Evolutionary conservation across 208 protist species (phyloP), one percentile per base, ranked within the genome.

Genomic region (Crithidia fasciculata): DNA sequence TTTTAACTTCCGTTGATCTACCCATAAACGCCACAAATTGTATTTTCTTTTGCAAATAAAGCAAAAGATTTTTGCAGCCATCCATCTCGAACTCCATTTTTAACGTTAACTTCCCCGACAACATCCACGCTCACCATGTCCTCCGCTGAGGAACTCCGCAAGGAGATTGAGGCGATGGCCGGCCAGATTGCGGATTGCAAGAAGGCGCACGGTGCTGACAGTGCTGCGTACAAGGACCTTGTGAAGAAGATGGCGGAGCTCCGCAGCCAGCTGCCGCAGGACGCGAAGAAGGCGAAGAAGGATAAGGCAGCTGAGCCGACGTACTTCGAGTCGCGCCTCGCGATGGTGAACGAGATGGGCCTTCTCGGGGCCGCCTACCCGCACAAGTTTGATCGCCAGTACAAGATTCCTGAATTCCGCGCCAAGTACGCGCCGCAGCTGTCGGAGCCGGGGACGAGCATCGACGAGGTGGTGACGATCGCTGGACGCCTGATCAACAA

Each of bases 361-460:
- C 75, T 91, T 6, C 69, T 95, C 18, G 89, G 86, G n/a, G 91
- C 97, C 36, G 91, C 97, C 15, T 99, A 99, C 77, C 98, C 98
- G 45, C 98, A 99, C 85, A 99, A 99, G 89, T 99, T 99, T 74
- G 49, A 97, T 16, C 83, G 90, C 12, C 76, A 92, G 43, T 92
- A 89, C 61, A 91, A 80, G 18, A 76, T 99, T 53, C 94, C 96
- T 10, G 80, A 99, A 70, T 98, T 98, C 78, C 70, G 86, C 10
- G 60, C 49, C 16, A 89, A 91, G 55, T 99, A 91, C 74, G 43
- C 70, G 8, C 44, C 66, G 9, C 56, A 83, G 64, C 47, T 99
- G 4, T 86, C 57, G 44, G 69, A 86, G 63, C 86, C 83, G 13
- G 85, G 89, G 19, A 45, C 85, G 10, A 76, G 78, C 16, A 41